A percentile compares a stretch with the other conserved stretches of the same genome.
Conservation (phyloP, 1,284 basidiomycete genomes). For the Puccinia polysora region DNA sequence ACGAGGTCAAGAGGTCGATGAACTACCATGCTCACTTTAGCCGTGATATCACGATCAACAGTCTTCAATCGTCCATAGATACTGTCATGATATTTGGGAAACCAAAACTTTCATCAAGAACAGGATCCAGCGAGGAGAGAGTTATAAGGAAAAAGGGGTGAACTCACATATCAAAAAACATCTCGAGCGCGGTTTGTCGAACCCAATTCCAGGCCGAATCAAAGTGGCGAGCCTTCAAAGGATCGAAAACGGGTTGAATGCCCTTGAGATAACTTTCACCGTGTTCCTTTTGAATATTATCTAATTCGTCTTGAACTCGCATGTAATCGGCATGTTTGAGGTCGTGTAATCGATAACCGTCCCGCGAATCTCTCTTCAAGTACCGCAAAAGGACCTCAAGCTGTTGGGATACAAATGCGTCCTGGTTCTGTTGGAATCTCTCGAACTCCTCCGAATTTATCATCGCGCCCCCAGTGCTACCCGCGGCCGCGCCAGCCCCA, state of each 20-base stretch:
- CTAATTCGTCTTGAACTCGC: conserved; percentile 76
- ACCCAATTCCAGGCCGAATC: conserved; percentile 99
- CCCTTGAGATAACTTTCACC: conserved; percentile 90
- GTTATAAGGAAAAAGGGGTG: conserved; percentile 72
- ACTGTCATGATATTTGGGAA: no score
- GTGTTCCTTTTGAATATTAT: conserved; percentile 80
- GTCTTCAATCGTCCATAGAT: conserved; percentile 80
- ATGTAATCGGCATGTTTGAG: conserved; percentile 70
- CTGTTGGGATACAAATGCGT: conserved; percentile 85
- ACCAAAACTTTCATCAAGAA: background rate
- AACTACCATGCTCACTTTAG: conserved; percentile 45
- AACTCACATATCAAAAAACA: conserved; percentile 39
- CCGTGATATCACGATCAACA: conserved; percentile 62
- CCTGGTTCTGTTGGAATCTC: conserved; percentile 89
- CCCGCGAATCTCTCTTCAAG: conserved; percentile 83
- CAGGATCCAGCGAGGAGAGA: conserved; percentile 59
- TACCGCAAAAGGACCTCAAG: conserved; percentile 95
- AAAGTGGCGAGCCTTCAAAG: conserved; percentile 92
- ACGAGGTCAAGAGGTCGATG: background rate
- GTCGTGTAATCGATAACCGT: conserved; percentile 82
- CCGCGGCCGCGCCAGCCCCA: conserved; percentile 59
- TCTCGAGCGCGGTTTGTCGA: conserved; percentile 55
- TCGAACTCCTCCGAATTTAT: conserved; percentile 98
- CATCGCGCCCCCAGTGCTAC: conserved; percentile 52
- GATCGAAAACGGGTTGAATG: conserved; percentile 87